Conservation (phyloP, 495 filamentous ascomycete species). For the Penicillium nucicola region DNA sequence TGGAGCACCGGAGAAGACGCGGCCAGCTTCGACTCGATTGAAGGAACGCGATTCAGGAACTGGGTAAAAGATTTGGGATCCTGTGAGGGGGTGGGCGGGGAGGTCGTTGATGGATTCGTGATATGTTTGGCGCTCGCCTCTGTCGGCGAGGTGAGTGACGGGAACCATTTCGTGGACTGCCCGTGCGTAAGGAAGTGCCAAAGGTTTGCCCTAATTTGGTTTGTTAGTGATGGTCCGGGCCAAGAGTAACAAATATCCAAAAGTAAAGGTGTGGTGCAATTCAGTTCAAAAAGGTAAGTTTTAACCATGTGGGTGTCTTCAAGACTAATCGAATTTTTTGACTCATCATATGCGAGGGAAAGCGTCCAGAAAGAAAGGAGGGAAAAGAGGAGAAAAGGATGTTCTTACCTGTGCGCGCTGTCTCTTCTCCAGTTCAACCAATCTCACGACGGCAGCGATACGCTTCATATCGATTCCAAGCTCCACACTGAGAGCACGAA, state of each 20-base stretch:
- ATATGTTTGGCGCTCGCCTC: constrained; percentile 21
- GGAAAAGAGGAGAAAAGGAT: constrained; percentile 17
- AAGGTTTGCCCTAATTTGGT: constrained; percentile 62
- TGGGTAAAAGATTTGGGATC: constrained; percentile 84
- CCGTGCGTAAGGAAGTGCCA: constrained; percentile 71
- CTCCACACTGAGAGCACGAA: constrained; percentile 76
- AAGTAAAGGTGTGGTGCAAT: constrained; percentile 10
- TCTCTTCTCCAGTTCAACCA: constrained; percentile 83
- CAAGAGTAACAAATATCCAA: not conserved
- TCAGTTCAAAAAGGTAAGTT: constrained; percentile 42
- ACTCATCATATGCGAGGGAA: constrained; percentile 58
- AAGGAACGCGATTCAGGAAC: constrained; percentile 86
- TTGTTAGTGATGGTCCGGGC: constrained; percentile 12
- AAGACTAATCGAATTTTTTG: constrained; percentile 96
- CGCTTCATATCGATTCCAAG: constrained; percentile 79
- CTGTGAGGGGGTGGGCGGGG: constrained; percentile 73
- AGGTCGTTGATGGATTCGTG: constrained; percentile 94
- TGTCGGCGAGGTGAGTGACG: constrained; percentile 37
- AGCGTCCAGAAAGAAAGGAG: constrained; percentile 4
- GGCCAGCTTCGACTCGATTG: constrained; percentile 83
- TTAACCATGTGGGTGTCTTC: constrained; percentile 84
- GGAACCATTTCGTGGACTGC: constrained; percentile 83
- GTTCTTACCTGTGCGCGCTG: constrained; percentile 68
- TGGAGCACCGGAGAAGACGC: constrained; percentile 65
- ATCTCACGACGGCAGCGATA: constrained; percentile 81